These are phyloP conservation scores for Selaginella moellendorffii DNA, from an alignment of 75 land plant genomes.

Conservation along the genomic window DNA sequence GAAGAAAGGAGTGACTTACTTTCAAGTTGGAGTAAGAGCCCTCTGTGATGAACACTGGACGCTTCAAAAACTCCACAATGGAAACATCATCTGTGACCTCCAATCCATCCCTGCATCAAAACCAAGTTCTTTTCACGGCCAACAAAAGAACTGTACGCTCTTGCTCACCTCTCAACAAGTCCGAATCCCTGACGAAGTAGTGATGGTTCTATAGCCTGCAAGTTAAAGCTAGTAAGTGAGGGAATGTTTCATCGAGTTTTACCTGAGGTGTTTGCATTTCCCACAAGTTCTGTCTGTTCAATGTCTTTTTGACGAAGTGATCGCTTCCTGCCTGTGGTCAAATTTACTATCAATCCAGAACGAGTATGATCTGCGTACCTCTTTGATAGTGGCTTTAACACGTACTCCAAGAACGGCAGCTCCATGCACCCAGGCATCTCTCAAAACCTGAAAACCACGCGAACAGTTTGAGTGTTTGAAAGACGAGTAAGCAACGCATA, in stretches of 20 bases:
- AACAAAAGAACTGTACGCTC: not conserved
- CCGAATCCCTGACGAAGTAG: constrained; percentile 79
- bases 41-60: constrained; percentile 90
- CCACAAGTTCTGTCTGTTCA: constrained; percentile 76
- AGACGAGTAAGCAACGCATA: not conserved
- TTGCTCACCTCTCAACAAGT: constrained; percentile 59
- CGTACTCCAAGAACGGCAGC: constrained; percentile 99
- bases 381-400: constrained; percentile 97
- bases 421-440: constrained; percentile 70
- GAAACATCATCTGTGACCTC: constrained; percentile 99
- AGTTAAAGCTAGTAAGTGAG: not conserved
- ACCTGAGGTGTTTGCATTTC: constrained; percentile 70
- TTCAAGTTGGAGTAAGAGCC: constrained; percentile 96
- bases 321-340: constrained; percentile 54
- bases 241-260: not conserved
- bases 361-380: constrained; percentile 42
- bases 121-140: not conserved
- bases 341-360: not conserved
- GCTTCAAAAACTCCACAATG: constrained; percentile 92
- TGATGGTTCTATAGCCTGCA: constrained; percentile 66
- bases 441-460: too few relatives aligned
- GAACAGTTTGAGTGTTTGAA: too few relatives aligned
- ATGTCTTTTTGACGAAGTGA: constrained; percentile 60
- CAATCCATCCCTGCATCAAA: constrained; percentile 48
- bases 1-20: constrained; percentile 26